Evolutionary conservation across 768 basidiomycete species (phyloP).

Genomic region (Lactarius sanguifluus): DNA sequence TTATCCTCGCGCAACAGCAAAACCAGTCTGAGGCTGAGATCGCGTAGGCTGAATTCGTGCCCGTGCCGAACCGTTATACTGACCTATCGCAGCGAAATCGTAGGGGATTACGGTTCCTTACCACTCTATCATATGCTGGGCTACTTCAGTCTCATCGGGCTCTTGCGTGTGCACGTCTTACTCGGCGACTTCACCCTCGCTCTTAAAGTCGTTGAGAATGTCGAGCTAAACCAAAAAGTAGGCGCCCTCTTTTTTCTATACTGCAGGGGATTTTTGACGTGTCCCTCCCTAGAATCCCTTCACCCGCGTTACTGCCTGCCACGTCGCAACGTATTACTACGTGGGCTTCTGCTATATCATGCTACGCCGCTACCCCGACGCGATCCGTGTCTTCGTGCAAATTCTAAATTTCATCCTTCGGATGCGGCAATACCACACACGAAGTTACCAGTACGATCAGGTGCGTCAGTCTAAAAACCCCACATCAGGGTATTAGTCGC

Average conservation of each 20-base stretch:
- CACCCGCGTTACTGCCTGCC: conserved; percentile 94
- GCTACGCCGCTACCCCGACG: conserved; percentile 92
- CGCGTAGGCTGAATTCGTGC: conserved; percentile 52
- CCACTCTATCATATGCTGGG: conserved; percentile 94
- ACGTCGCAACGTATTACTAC: conserved; percentile 93
- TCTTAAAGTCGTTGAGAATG: conserved; percentile 90
- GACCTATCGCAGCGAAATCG: conserved; percentile 58
- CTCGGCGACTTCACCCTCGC: conserved; percentile 96
- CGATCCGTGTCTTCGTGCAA: conserved; percentile 88
- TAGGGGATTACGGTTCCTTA: conserved; percentile 87
- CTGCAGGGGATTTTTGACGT: conserved; percentile 7
- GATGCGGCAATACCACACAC: conserved; percentile 95
- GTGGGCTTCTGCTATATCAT: conserved; percentile 97
- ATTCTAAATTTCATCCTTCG: conserved; percentile 95
- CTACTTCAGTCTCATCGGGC: conserved; percentile 94
- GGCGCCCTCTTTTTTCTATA: neutral
- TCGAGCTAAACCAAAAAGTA: conserved; percentile 89
- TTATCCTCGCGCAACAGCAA: conserved; percentile 77
- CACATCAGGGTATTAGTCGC: neutral
- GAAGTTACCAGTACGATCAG: conserved; percentile 96
- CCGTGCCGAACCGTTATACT: neutral
- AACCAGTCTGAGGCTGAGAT: conserved; percentile 83
- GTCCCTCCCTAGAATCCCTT: conserved; percentile 60
- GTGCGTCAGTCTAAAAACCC: conserved; percentile 40
- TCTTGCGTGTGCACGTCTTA: conserved; percentile 92